Evolutionary conservation across 345 rosid species (phyloP).

Genomic region (Streptanthus diversifolius): DNA sequence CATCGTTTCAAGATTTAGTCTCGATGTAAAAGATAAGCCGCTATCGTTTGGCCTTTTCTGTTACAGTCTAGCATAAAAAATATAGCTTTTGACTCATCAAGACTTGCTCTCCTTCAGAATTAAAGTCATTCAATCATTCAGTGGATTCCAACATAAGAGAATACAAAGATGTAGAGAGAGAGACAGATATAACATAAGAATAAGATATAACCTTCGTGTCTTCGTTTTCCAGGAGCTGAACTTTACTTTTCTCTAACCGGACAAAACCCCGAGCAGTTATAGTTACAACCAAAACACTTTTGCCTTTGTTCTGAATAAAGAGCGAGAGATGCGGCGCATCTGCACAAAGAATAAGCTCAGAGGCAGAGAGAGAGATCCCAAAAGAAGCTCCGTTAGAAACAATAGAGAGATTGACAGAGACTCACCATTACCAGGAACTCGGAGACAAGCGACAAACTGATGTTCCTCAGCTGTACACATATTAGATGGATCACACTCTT

Average conservation of each 20-base stretch:
- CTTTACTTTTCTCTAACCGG: slow-evolving; percentile 41
- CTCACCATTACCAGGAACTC: slow-evolving; percentile 77
- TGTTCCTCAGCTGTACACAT: slow-evolving; percentile 52
- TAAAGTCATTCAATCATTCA: too few relatives aligned
- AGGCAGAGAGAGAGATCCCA: neutral
- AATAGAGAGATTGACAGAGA: neutral
- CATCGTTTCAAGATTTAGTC: too few relatives aligned
- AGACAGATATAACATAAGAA: too few relatives aligned
- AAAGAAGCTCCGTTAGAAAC: too few relatives aligned
- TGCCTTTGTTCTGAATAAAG: slow-evolving; percentile 64
- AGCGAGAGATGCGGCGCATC: slow-evolving; percentile 70
- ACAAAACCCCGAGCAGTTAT: slow-evolving; percentile 59
- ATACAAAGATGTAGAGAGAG: too few relatives aligned
- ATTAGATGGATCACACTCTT: slow-evolving; percentile 65
- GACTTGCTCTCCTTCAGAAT: too few relatives aligned
- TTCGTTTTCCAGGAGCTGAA: slow-evolving; percentile 49
- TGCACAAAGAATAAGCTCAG: slow-evolving; percentile 39
- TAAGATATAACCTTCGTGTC: slow-evolving; percentile 43
- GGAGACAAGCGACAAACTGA: slow-evolving; percentile 69
- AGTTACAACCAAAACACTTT: slow-evolving; percentile 40
- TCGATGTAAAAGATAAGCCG: too few relatives aligned
- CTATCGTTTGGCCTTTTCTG: too few relatives aligned
- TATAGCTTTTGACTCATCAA: too few relatives aligned
- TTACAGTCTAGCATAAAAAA: too few relatives aligned
- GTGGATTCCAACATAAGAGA: too few relatives aligned